Conservation (phyloP, 305 asterid genomes). For the Rubia occidens region DNA sequence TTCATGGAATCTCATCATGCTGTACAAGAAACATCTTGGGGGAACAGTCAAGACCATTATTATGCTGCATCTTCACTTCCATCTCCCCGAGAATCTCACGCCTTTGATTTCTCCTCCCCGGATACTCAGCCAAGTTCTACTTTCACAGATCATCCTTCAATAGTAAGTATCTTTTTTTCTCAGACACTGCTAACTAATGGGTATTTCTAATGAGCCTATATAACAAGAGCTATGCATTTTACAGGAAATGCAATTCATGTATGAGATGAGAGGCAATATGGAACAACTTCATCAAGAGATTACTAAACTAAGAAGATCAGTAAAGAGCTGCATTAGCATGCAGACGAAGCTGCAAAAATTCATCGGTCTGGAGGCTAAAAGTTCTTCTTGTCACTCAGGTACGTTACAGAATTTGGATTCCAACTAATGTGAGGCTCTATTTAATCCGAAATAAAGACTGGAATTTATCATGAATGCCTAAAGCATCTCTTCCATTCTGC, state of each 20-base stretch:
- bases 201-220: conserved; percentile 4
- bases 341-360: conserved; percentile 52
- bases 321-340: conserved; percentile 60
- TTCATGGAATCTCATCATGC: conserved; percentile 27
- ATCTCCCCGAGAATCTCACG: conserved; percentile 37
- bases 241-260: conserved; percentile 79
- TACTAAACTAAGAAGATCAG: conserved; percentile 53
- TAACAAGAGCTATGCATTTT: not conserved
- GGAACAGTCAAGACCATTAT: conserved; percentile 24
- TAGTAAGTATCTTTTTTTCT: conserved; percentile 35
- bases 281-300: conserved; percentile 72
- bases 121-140: conserved; percentile 34
- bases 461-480: not conserved
- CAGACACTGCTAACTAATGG: not conserved
- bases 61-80: conserved; percentile 36
- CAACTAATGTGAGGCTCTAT: not conserved
- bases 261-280: conserved; percentile 72
- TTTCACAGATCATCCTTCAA: conserved; percentile 31
- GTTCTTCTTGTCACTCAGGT: conserved; percentile 49
- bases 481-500: conserved; percentile 2
- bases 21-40: conserved; percentile 36
- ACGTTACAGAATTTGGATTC: conserved; percentile 7
- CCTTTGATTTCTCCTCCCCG: conserved; percentile 29
- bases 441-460: not conserved
- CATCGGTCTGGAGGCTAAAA: conserved; percentile 39